Percentiles rank a stretch among this genome's conserved stretches.
Conservation (phyloP, 371 early-diverging fungal species). For the Mortierella sp. region DNA sequence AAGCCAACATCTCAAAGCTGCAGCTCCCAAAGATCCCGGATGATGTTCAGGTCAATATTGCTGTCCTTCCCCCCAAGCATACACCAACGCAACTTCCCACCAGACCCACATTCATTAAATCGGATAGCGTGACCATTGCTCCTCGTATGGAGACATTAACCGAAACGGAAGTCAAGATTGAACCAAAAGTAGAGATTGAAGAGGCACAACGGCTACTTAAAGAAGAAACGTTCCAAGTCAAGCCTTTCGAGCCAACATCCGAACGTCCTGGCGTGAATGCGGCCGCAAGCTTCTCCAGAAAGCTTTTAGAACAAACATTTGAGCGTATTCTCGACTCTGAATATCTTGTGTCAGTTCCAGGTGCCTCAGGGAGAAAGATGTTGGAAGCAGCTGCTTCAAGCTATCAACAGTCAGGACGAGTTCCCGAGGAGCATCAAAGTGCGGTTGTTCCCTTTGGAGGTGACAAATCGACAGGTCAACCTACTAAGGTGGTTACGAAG, state of each 20-base stretch:
- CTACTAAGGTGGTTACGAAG: conserved; percentile 50
- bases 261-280: conserved; percentile 15
- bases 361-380: conserved; percentile 42
- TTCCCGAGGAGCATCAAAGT: neutral
- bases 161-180: conserved; percentile 30
- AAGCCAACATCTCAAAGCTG: conserved; percentile 29
- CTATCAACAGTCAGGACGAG: conserved; percentile 2
- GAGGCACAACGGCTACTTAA: conserved; percentile 36
- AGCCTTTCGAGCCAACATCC: conserved; percentile 35
- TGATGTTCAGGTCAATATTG: conserved; percentile 32
- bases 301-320: conserved; percentile 42
- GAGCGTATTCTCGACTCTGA: conserved; percentile 48
- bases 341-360: conserved; percentile 42
- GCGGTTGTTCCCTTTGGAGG: conserved; percentile 22
- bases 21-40: conserved; percentile 40
- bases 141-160: conserved; percentile 14
- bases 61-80: conserved; percentile 37
- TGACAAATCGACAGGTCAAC: neutral
- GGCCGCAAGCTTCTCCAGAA: conserved; percentile 1
- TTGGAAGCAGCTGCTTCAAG: conserved; percentile 41
- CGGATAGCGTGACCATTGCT: conserved; percentile 31
- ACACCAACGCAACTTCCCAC: conserved; percentile 35
- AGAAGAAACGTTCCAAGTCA: conserved; percentile 47
- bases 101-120: conserved; percentile 36
- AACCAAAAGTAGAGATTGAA: conserved; percentile 23